phyloP scores from a whole-genome alignment of 1,139 yeast genomes.

The Debaryomyces sp. region DNA sequence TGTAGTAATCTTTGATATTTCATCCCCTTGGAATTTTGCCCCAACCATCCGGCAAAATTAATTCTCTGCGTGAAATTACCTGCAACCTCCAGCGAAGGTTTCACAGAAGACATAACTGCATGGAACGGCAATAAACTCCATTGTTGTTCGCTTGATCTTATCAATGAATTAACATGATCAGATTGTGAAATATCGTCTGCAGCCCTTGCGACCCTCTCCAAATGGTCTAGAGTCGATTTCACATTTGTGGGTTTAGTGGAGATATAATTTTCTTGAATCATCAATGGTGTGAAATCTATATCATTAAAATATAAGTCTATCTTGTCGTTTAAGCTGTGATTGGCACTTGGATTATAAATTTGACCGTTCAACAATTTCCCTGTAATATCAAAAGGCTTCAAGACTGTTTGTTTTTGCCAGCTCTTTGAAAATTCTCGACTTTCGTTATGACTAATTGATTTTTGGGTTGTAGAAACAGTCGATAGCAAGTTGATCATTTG shows the following conservation, averaged over 20 bases:
- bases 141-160: slow-evolving; percentile 90
- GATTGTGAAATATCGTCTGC: slow-evolving; percentile 84
- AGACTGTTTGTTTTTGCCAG: slow-evolving; percentile 89
- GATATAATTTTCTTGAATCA: slow-evolving; percentile 94
- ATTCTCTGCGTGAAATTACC: slow-evolving; percentile 73
- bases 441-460: slow-evolving; percentile 55
- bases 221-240: slow-evolving; percentile 45
- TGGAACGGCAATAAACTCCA: slow-evolving; percentile 96
- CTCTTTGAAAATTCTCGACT: slow-evolving; percentile 57
- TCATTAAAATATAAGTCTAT: slow-evolving; percentile 92
- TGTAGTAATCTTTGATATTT: slow-evolving; percentile 80
- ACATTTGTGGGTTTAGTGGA: slow-evolving; percentile 59
- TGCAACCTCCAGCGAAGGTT: slow-evolving; percentile 75
- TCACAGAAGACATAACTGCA: slow-evolving; percentile 83
- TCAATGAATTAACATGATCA: slow-evolving; percentile 77
- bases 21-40: slow-evolving; percentile 84
- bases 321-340: slow-evolving; percentile 72
- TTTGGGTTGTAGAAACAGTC: slow-evolving; percentile 76
- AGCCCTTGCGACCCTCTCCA: slow-evolving; percentile 72
- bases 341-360: slow-evolving; percentile 56
- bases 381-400: slow-evolving; percentile 91
- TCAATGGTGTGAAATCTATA: slow-evolving; percentile 90
- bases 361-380: slow-evolving; percentile 68
- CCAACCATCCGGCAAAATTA: slow-evolving; percentile 85
- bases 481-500: slow-evolving; percentile 90